Evolutionary conservation across 2,329 filamentous ascomycete genomes (phyloP), one percentile per base, ranked within the genome.

Genomic region (Xenosphaeropsis pyriputrescens): DNA sequence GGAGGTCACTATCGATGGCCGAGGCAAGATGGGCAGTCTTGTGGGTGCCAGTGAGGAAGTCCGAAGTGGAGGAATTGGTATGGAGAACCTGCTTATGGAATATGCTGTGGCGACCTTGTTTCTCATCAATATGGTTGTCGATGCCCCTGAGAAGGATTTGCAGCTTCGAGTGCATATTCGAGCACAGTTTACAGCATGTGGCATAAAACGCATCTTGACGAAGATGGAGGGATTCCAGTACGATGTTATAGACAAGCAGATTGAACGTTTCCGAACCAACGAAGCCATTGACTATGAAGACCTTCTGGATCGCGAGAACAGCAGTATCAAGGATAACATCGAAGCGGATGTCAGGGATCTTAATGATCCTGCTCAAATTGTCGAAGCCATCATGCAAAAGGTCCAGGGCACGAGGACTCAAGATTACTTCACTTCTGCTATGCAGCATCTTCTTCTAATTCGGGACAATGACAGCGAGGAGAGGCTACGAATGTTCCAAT

Each of bases 141-240:
- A 96, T 59, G 85, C 86, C 3, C 82, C 88, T 0, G 83, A 93
- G 53, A 73, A 75, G 50, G 91, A 98, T 53, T 65, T 98, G 47
- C 85, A 94, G 60, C 65, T 96, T 45, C 77, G 91, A 55, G 84
- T 93, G 56, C 91, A 96, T 60, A 88, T 96, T 53, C 75, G 91
- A 45, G 89, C 91, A 17, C 91, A 96, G 57, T 95, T 98, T 55
- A 93, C 83, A 52, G 86, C 83, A 57, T 94, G 86, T 59, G 91
- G 91, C 40, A 85, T 96, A 69, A 93, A 88, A 66, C 79, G 91
- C 41, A 83, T 96, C 50, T 65, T 96, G 60, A 80, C 71, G 47
- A 98, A 96, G 70, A 96, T 96, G 91, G 88, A 94, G 59, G 83
- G 75, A 32, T 96, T 98, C 65, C 88, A 96, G 59, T 98, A 96